These are phyloP conservation scores for Kwoniella europaea DNA, from an alignment of 768 basidiomycete genomes.

Conservation along the genomic window DNA sequence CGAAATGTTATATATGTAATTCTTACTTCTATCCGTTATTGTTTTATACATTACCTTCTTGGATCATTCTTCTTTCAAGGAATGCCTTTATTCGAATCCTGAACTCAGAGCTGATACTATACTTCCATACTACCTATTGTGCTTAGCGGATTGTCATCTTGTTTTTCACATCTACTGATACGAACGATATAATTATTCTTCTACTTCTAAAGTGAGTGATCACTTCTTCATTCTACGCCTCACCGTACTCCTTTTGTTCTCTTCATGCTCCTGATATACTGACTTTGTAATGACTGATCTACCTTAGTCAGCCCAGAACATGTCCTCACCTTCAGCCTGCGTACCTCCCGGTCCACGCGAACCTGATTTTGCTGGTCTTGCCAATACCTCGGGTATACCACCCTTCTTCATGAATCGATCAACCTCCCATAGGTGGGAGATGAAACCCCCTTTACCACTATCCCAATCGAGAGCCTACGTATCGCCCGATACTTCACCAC, in stretches of 20 bases:
- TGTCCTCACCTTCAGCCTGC: slow-evolving; percentile 3
- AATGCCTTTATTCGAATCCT: slow-evolving; percentile 8
- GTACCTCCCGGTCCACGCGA: slow-evolving; percentile 15
- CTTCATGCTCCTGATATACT: too few species aligned
- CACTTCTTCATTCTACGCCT: too few species aligned
- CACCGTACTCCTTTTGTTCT: too few species aligned
- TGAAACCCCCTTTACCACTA: slow-evolving; percentile 1
- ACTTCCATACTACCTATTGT: background rate
- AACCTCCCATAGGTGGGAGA: slow-evolving; percentile 2
- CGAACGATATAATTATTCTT: too few species aligned
- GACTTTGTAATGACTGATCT: too few species aligned
- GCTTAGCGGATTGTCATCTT: background rate
- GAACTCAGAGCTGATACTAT: background rate
- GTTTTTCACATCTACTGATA: too few species aligned
- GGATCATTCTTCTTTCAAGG: background rate
- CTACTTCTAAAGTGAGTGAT: background rate
- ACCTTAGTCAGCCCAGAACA: background rate
- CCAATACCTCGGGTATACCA: background rate
- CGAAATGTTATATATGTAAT: background rate
- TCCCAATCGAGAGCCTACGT: slow-evolving; percentile 24
- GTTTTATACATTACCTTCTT: background rate
- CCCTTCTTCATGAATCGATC: slow-evolving; percentile 8
- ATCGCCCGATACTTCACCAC: slow-evolving; percentile 21
- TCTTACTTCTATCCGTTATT: slow-evolving; percentile 1
- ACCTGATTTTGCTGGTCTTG: slow-evolving; percentile 8